These are phyloP conservation scores for Cairneyella variabilis DNA, from an alignment of 495 filamentous ascomycete genomes.

Conservation along the genomic window DNA sequence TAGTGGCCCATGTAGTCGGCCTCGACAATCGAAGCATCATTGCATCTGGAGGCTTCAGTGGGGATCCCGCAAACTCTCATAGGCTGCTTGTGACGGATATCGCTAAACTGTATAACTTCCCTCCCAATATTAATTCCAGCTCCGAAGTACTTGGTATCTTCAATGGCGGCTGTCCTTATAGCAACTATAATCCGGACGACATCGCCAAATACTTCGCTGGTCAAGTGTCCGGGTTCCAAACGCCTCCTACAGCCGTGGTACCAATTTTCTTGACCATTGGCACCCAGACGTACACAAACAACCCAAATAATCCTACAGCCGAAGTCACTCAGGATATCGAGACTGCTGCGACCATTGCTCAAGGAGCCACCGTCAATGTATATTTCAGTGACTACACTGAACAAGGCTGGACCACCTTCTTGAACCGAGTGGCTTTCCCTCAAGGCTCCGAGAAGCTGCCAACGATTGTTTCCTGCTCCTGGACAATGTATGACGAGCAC, in stretches of 20 bases:
- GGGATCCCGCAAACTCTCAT: background rate
- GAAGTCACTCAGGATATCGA: constrained; percentile 1
- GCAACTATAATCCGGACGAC: background rate
- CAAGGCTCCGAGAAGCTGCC: background rate
- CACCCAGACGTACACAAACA: background rate
- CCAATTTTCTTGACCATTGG: constrained; percentile 1
- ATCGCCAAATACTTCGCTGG: constrained; percentile 1
- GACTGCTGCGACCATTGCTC: background rate
- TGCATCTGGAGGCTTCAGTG: background rate
- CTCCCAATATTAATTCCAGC: background rate
- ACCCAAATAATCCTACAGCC: background rate
- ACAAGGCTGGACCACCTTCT: background rate
- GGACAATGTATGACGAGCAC: background rate
- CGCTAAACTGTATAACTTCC: background rate
- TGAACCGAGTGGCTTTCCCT: background rate
- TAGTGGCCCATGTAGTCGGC: background rate
- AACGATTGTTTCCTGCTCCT: background rate
- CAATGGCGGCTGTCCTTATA: background rate
- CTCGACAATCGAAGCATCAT: background rate
- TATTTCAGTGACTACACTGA: constrained; percentile 2
- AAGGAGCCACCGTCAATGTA: constrained; percentile 2
- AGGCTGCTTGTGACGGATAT: background rate
- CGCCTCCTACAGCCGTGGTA: background rate
- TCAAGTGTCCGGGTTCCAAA: background rate
- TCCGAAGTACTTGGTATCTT: background rate